These are phyloP conservation scores for Chloranthus sessilifolius DNA, from an alignment of 164 flowering plant genomes.

Conservation along the genomic window DNA sequence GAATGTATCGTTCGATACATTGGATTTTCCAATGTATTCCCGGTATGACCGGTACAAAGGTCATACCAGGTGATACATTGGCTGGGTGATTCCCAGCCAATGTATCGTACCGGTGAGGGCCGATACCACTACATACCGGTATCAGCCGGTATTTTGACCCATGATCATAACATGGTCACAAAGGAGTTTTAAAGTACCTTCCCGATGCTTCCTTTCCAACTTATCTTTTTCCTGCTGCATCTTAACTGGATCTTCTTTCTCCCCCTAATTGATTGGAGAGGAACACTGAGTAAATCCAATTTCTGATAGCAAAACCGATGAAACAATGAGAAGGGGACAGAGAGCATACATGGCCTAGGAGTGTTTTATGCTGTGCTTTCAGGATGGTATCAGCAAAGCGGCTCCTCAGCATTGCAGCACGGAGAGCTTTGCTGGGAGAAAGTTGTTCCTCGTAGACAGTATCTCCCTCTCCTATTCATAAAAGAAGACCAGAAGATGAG, in stretches of 20 bases:
- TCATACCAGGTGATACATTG: too few species aligned
- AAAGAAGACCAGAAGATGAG: background rate
- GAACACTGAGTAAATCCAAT: slow-evolving; percentile 2
- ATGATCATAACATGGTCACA: background rate
- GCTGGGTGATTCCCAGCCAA: too few species aligned
- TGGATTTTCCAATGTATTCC: too few species aligned
- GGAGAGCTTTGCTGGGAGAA: slow-evolving; percentile 75
- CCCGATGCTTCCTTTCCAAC: slow-evolving; percentile 56
- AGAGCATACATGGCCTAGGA: slow-evolving; percentile 47
- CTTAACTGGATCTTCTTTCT: slow-evolving; percentile 45
- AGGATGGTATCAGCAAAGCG: slow-evolving; percentile 83
- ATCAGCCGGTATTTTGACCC: too few species aligned
- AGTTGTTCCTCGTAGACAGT: slow-evolving; percentile 34
- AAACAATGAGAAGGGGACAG: background rate
- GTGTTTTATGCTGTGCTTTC: slow-evolving; percentile 69
- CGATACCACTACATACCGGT: too few species aligned
- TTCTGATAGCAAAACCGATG: background rate
- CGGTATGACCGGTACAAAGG: too few species aligned
- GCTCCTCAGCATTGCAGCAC: slow-evolving; percentile 71
- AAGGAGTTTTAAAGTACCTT: slow-evolving; percentile 41
- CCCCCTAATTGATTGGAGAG: slow-evolving; percentile 32
- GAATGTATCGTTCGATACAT: too few species aligned
- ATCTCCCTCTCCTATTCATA: slow-evolving; percentile 22
- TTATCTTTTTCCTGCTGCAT: slow-evolving; percentile 50
- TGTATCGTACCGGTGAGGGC: too few species aligned